Conservation (phyloP, 495 filamentous ascomycete species). For the Sphaerosporella brunnea region DNA sequence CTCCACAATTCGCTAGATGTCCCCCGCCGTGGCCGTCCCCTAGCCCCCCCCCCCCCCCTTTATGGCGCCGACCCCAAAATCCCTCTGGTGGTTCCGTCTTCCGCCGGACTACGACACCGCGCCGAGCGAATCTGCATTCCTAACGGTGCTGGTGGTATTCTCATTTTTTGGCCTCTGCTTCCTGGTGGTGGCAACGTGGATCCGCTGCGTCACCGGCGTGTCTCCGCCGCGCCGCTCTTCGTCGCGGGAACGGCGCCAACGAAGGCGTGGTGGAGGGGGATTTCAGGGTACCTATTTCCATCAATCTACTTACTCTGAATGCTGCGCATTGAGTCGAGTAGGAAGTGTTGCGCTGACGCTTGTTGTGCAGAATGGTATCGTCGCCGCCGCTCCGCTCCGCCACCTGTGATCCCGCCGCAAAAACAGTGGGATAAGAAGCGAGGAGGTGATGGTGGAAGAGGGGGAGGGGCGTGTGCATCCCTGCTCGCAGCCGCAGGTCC, state of each 20-base stretch:
- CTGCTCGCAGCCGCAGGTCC: background rate
- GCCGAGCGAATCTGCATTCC: conserved; percentile 15
- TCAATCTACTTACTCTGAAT: too few relatives aligned
- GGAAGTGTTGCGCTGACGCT: background rate
- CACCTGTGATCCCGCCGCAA: background rate
- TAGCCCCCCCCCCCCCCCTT: too few relatives aligned
- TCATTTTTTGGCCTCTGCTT: conserved; percentile 18
- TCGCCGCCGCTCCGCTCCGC: background rate
- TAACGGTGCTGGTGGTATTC: conserved; percentile 20
- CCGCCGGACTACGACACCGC: background rate
- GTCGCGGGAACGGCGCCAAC: background rate
- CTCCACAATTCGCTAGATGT: too few relatives aligned
- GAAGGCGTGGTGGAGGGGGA: background rate
- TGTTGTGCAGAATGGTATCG: background rate
- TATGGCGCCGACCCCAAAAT: too few relatives aligned
- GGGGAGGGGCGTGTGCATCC: too few relatives aligned
- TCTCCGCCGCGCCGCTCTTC: background rate
- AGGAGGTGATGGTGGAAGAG: too few relatives aligned
- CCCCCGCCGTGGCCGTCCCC: too few relatives aligned
- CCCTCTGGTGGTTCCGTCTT: too few relatives aligned
- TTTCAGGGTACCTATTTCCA: background rate
- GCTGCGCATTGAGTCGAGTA: background rate
- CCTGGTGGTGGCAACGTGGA: conserved; percentile 18
- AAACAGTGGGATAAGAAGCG: too few relatives aligned
- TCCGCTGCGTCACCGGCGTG: conserved; percentile 17